Evolutionary conservation across 2,329 filamentous ascomycete species (phyloP).

Genomic region (Exophiala lecanii-corni): DNA sequence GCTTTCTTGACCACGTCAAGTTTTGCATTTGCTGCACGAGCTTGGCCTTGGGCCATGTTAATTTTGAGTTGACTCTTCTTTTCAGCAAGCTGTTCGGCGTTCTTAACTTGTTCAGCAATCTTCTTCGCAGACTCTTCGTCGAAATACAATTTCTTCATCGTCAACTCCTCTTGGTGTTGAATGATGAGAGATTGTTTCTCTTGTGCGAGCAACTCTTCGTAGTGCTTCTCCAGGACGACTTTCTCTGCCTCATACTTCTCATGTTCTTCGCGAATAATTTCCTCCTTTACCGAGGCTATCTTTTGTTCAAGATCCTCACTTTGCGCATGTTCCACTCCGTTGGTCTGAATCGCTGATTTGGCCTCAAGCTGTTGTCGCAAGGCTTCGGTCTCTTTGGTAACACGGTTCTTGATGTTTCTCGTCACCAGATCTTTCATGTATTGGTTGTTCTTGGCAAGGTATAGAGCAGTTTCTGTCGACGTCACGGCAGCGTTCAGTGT

Average conservation of each 20-base stretch:
- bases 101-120: constrained; percentile 45
- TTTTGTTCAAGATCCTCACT: constrained; percentile 20
- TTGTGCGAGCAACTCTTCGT: constrained; percentile 37
- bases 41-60: constrained; percentile 72
- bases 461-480: constrained; percentile 33
- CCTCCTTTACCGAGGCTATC: constrained; percentile 19
- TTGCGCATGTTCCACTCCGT: constrained; percentile 5
- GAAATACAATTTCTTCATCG: constrained; percentile 60
- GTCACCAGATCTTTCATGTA: constrained; percentile 49
- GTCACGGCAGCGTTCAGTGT: constrained; percentile 24
- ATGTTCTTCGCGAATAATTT: constrained; percentile 35
- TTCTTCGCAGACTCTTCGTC: constrained; percentile 37
- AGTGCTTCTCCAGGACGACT: constrained; percentile 33
- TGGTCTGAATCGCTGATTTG: constrained; percentile 5
- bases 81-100: constrained; percentile 55
- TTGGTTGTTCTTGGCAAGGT: constrained; percentile 47
- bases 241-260: constrained; percentile 38
- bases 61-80: constrained; percentile 71
- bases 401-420: constrained; percentile 52
- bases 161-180: constrained; percentile 52
- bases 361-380: constrained; percentile 32
- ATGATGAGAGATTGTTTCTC: constrained; percentile 41
- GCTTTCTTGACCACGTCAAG: constrained; percentile 74
- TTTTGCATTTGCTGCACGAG: constrained; percentile 63
- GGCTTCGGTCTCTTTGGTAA: constrained; percentile 33